phyloP scores from a whole-genome alignment of 768 basidiomycete species.

The Ramaria sp. region DNA sequence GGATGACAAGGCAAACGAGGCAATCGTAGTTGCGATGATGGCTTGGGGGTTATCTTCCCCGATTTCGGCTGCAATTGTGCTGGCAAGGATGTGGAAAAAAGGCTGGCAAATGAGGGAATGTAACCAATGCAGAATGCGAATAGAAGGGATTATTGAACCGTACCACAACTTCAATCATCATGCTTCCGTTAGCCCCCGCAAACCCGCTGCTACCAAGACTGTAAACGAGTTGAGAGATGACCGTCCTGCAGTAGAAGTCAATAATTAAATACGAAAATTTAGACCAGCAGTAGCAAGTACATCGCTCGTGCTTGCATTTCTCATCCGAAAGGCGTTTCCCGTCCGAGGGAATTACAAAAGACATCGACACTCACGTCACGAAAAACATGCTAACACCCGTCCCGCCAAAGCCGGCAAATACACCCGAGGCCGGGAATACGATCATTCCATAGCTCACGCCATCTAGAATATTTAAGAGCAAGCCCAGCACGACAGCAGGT shows the following conservation, averaged over 20 bases:
- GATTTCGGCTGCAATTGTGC: slow-evolving; percentile 58
- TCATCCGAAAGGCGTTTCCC: too few species aligned
- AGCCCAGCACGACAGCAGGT: slow-evolving; percentile 81
- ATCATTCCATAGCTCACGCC: slow-evolving; percentile 97
- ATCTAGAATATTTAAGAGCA: slow-evolving; percentile 82
- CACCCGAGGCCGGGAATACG: slow-evolving; percentile 76
- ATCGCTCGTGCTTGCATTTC: too few species aligned
- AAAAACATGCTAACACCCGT: slow-evolving; percentile 96
- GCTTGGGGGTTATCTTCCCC: slow-evolving; percentile 58
- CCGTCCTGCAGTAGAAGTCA: slow-evolving; percentile 22
- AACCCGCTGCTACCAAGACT: slow-evolving; percentile 83
- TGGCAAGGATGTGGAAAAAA: slow-evolving; percentile 90
- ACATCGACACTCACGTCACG: slow-evolving; percentile 33
- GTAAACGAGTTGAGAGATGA: slow-evolving; percentile 77
- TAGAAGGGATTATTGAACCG: slow-evolving; percentile 22
- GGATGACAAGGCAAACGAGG: slow-evolving; percentile 79
- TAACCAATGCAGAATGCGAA: not conserved
- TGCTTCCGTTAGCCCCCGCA: slow-evolving; percentile 82
- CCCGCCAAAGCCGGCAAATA: slow-evolving; percentile 73
- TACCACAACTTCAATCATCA: slow-evolving; percentile 99
- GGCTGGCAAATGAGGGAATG: slow-evolving; percentile 40
- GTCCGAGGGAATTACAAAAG: too few species aligned
- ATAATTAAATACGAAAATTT: too few species aligned
- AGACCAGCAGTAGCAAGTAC: too few species aligned
- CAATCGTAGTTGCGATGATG: slow-evolving; percentile 86